phyloP scores from a whole-genome alignment of 257 asterid species.

The Solanum chmielewskii region DNA sequence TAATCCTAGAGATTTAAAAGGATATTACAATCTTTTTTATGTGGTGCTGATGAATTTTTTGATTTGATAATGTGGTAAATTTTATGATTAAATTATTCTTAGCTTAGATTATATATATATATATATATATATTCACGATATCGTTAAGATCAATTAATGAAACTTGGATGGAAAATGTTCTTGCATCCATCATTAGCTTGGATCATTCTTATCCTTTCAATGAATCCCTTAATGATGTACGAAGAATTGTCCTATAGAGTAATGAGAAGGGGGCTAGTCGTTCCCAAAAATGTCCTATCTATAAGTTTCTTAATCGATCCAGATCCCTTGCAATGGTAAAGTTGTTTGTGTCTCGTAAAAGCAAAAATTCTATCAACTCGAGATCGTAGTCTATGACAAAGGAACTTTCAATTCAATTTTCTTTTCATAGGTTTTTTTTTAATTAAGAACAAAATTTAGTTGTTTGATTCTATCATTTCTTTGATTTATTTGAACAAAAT shows the following conservation, averaged over 20 bases:
- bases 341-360: neutral
- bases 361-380: neutral
- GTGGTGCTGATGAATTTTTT: neutral
- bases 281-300: neutral
- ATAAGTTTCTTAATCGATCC: neutral
- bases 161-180: no score
- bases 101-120: neutral
- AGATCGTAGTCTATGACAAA: neutral
- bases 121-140: no score
- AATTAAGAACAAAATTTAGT: neutral
- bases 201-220: no score
- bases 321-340: neutral
- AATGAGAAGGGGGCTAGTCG: neutral
- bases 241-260: neutral
- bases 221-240: neutral
- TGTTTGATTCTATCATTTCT: no score
- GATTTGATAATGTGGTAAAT: neutral
- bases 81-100: neutral
- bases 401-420: no score
- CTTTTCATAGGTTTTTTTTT: no score
- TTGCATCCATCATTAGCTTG: no score
- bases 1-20: neutral
- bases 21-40: neutral
- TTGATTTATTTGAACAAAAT: no score
- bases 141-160: neutral